Evolutionary conservation across 805 yeast genomes (phyloP).

Genomic region (Metschnikowia proteae): DNA sequence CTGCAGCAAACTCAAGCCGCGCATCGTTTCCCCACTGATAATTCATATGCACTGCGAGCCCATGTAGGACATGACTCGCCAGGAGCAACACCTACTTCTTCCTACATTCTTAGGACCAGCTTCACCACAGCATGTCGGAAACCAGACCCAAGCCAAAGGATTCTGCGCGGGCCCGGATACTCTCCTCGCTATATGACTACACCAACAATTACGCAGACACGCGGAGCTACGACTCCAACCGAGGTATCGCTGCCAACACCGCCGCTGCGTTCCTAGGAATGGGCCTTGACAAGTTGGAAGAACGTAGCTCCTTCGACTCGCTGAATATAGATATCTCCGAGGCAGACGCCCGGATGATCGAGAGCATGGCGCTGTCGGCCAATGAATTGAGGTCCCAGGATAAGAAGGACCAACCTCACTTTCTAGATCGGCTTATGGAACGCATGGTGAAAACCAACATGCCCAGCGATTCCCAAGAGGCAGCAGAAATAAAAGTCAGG

Average conservation of each 20-base stretch:
- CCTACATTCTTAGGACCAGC: neutral
- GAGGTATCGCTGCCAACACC: slow-evolving; percentile 36
- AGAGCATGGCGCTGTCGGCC: slow-evolving; percentile 29
- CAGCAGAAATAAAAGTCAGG: slow-evolving; percentile 39
- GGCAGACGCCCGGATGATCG: slow-evolving; percentile 26
- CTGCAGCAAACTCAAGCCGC: slow-evolving; percentile 4
- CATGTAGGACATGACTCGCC: neutral
- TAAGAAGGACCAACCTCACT: slow-evolving; percentile 36
- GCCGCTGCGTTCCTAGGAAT: slow-evolving; percentile 34
- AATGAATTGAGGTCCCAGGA: slow-evolving; percentile 19
- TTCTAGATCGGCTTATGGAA: slow-evolving; percentile 56
- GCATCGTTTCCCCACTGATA: slow-evolving; percentile 4
- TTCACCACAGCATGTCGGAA: slow-evolving; percentile 4
- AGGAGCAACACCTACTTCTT: neutral
- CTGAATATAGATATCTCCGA: slow-evolving; percentile 19
- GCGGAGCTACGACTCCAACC: slow-evolving; percentile 21
- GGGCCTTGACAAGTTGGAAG: slow-evolving; percentile 25
- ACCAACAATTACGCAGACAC: slow-evolving; percentile 27
- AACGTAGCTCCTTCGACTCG: neutral
- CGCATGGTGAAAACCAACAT: slow-evolving; percentile 48
- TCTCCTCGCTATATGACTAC: slow-evolving; percentile 21
- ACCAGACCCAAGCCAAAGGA: slow-evolving; percentile 2
- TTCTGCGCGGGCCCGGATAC: slow-evolving; percentile 11
- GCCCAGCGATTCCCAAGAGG: slow-evolving; percentile 47
- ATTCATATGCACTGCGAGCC: slow-evolving; percentile 1